These are phyloP conservation scores for Lonicera japonica DNA, from an alignment of 129 eudicot genomes.

Conservation along the genomic window DNA sequence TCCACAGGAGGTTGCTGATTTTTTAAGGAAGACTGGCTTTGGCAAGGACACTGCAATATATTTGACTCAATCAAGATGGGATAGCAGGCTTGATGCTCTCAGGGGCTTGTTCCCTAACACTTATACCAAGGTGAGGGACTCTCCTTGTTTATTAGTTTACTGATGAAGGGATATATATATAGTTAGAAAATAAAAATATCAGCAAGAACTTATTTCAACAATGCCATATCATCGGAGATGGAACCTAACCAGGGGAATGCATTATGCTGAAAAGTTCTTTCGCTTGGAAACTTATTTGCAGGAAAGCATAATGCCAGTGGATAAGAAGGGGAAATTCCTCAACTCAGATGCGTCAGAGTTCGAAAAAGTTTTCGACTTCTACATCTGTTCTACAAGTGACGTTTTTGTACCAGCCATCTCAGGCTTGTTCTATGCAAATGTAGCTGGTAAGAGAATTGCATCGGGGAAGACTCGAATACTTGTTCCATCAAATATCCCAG, in stretches of 20 bases:
- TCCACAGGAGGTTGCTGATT: constrained; percentile 72
- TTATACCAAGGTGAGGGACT: constrained; percentile 62
- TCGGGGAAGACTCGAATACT: constrained; percentile 75
- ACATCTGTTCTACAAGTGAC: constrained; percentile 70
- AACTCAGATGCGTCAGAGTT: constrained; percentile 52
- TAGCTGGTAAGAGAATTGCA: constrained; percentile 86
- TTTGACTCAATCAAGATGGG: constrained; percentile 92
- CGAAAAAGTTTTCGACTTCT: constrained; percentile 82
- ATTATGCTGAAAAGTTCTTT: background rate
- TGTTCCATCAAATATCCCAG: constrained; percentile 56
- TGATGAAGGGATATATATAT: too few species aligned
- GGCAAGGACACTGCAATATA: constrained; percentile 74
- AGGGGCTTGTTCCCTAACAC: constrained; percentile 87
- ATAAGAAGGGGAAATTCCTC: constrained; percentile 58
- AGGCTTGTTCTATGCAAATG: constrained; percentile 88
- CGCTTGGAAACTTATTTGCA: constrained; percentile 23
- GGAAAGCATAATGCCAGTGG: constrained; percentile 89
- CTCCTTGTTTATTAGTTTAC: background rate
- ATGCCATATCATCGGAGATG: background rate
- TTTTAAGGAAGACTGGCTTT: constrained; percentile 66
- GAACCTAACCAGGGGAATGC: background rate
- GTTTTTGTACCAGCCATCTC: constrained; percentile 92
- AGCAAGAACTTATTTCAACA: background rate
- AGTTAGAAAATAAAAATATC: background rate
- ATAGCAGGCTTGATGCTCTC: constrained; percentile 65